Evolutionary conservation across 1,139 yeast species (phyloP).

Genomic region (Candida freyschussii): DNA sequence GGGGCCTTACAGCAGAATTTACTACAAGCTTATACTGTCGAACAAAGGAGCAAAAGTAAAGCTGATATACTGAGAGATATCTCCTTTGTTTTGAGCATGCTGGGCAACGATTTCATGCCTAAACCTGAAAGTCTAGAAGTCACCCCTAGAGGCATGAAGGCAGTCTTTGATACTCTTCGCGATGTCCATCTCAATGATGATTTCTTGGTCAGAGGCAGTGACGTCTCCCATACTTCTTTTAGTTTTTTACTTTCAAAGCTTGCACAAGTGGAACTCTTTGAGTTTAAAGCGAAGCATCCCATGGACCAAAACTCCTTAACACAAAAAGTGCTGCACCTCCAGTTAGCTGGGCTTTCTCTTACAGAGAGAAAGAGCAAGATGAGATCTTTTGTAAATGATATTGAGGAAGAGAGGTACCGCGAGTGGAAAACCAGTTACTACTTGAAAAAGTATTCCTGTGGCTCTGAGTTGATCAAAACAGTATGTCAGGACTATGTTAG

Average conservation of each 20-base stretch:
- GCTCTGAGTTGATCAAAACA: not conserved
- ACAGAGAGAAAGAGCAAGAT: conserved; percentile 6
- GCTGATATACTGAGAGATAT: conserved; percentile 8
- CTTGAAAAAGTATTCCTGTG: not conserved
- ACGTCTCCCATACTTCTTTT: not conserved
- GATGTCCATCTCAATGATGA: not conserved
- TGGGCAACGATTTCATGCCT: conserved; percentile 24
- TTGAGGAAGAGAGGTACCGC: conserved; percentile 5
- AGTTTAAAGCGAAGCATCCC: conserved; percentile 3
- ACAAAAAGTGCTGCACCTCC: conserved; percentile 2
- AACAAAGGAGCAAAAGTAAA: too few species aligned
- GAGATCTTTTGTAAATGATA: conserved; percentile 1
- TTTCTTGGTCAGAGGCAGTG: not conserved
- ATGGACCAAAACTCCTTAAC: conserved; percentile 1
- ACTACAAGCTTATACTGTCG: conserved; percentile 1
- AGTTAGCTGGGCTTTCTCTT: conserved; percentile 7
- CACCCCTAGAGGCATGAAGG: not conserved
- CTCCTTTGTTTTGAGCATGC: conserved; percentile 11
- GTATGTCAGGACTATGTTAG: conserved; percentile 8
- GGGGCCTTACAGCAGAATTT: conserved; percentile 4
- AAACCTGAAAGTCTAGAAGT: conserved; percentile 9
- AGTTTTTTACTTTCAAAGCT: not conserved
- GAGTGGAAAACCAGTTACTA: conserved; percentile 7
- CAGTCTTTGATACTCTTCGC: not conserved
- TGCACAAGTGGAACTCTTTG: conserved; percentile 3